These are phyloP conservation scores for Solanum pinnatisectum DNA, from an alignment of 257 asterid species.

Conservation along the genomic window DNA sequence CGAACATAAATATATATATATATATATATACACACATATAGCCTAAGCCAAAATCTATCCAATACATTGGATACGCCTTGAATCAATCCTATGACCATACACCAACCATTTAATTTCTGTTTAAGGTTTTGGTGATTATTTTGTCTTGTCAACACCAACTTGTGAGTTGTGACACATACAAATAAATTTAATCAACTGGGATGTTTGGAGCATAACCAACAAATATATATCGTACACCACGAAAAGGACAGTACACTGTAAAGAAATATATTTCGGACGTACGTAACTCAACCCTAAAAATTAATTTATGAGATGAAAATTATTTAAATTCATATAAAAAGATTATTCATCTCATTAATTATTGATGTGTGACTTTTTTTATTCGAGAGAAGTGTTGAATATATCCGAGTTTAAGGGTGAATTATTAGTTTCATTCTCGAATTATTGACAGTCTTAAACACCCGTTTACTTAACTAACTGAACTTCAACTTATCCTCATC, in stretches of 20 bases:
- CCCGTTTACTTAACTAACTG: no score
- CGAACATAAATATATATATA: no score
- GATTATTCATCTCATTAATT: no score
- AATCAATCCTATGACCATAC: background rate
- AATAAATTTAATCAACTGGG: background rate
- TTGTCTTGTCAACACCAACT: background rate
- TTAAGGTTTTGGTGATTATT: background rate
- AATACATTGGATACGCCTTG: background rate
- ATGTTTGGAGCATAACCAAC: background rate
- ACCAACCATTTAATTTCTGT: background rate
- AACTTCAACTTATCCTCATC: no score
- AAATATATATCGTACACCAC: background rate
- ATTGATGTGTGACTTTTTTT: fast-evolving
- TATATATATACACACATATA: no score
- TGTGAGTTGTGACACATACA: background rate
- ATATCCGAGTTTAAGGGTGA: no score
- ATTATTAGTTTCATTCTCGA: no score
- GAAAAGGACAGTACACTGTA: background rate
- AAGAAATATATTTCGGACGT: no score
- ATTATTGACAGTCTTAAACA: no score
- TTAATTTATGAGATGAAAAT: fast-evolving
- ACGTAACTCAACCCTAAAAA: no score
- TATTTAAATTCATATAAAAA: no score
- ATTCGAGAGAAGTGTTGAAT: no score
- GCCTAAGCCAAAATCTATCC: background rate